Conservation (phyloP, 352 stramenopile genomes). For the Phytophthora meadii region DNA sequence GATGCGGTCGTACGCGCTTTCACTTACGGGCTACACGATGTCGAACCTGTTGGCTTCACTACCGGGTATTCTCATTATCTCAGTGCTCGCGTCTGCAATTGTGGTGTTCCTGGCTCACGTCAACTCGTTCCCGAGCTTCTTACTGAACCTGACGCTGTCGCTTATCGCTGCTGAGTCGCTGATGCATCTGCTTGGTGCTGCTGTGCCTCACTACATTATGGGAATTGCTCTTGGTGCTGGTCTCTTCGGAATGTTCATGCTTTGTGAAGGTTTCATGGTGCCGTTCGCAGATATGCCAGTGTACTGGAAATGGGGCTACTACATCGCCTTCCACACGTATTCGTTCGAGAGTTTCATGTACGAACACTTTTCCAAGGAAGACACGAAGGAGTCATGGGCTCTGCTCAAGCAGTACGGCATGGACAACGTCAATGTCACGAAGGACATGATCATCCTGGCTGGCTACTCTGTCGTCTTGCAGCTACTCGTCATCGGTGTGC, state of each 20-base stretch:
- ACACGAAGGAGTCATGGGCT: constrained; percentile 28
- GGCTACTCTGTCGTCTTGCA: constrained; percentile 60
- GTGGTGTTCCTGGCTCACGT: constrained; percentile 66
- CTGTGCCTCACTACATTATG: constrained; percentile 89
- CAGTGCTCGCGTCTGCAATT: constrained; percentile 58
- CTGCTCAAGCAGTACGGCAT: constrained; percentile 63
- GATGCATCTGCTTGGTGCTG: constrained; percentile 81
- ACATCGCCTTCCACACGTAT: constrained; percentile 90
- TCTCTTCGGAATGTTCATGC: constrained; percentile 89
- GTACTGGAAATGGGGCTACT: constrained; percentile 88
- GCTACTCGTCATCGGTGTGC: constrained; percentile 50
- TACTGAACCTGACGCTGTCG: constrained; percentile 79
- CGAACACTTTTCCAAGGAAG: constrained; percentile 64
- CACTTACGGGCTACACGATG: constrained; percentile 76
- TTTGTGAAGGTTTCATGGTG: constrained; percentile 90
- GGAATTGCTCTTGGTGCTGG: constrained; percentile 83
- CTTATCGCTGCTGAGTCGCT: constrained; percentile 82
- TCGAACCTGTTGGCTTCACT: constrained; percentile 80
- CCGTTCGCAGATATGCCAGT: constrained; percentile 61
- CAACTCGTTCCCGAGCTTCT: constrained; percentile 68
- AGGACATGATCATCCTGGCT: constrained; percentile 68
- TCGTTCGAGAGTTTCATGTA: constrained; percentile 89
- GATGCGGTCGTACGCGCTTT: constrained; percentile 55
- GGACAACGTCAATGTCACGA: constrained; percentile 54
- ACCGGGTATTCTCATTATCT: constrained; percentile 74